phyloP scores from a whole-genome alignment of 805 yeast species.

The Maudiozyma barnettii region DNA sequence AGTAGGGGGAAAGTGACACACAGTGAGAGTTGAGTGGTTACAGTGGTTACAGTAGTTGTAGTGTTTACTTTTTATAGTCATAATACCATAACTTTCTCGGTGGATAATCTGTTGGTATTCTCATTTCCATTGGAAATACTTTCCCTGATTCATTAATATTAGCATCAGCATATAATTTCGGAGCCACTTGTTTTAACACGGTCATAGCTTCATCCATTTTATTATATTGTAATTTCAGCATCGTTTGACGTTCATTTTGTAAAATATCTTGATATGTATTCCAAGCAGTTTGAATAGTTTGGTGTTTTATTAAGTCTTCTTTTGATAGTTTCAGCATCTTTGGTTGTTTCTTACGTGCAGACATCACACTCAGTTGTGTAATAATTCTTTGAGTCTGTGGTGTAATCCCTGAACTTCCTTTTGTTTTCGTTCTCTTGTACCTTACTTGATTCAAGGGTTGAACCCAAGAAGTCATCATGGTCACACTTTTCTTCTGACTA shows the following conservation, averaged over 20 bases:
- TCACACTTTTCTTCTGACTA: neutral
- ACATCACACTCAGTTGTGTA: slow-evolving; percentile 61
- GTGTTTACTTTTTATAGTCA: slow-evolving; percentile 4
- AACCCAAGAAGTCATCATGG: neutral
- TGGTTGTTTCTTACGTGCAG: slow-evolving; percentile 86
- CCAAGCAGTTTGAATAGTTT: slow-evolving; percentile 81
- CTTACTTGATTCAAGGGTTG: slow-evolving; percentile 23
- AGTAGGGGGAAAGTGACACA: too few relatives aligned
- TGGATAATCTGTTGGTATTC: slow-evolving; percentile 86
- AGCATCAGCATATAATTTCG: slow-evolving; percentile 54
- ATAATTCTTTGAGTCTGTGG: slow-evolving; percentile 41
- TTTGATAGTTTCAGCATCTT: slow-evolving; percentile 53
- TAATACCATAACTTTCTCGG: slow-evolving; percentile 38
- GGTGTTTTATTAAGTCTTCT: slow-evolving; percentile 82
- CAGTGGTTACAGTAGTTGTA: too few relatives aligned
- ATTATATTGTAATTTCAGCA: slow-evolving; percentile 50
- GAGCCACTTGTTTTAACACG: slow-evolving; percentile 44
- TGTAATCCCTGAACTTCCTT: slow-evolving; percentile 25
- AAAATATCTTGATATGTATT: slow-evolving; percentile 45
- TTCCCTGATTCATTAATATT: slow-evolving; percentile 44
- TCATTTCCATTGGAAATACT: slow-evolving; percentile 72
- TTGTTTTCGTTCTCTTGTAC: slow-evolving; percentile 41
- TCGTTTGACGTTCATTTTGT: slow-evolving; percentile 34
- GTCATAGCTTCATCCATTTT: slow-evolving; percentile 65
- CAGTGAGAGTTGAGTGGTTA: too few relatives aligned